Evolutionary conservation across 257 asterid genomes (phyloP).

Genomic region (Gardenia jasminoides): DNA sequence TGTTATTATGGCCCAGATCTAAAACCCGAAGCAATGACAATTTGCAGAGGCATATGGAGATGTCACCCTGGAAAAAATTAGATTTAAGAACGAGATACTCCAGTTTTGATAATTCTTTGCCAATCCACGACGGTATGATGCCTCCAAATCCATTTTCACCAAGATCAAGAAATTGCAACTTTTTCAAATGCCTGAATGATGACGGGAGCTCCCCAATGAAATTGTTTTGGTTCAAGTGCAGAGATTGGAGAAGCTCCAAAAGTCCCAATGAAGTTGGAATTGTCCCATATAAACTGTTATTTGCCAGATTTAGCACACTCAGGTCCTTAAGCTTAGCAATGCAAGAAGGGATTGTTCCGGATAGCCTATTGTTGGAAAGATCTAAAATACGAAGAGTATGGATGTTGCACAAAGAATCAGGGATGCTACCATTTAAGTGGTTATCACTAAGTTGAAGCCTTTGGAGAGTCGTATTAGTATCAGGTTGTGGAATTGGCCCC

Average conservation of each 20-base stretch:
- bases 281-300: constrained; percentile 19
- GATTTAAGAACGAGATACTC: constrained; percentile 16
- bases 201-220: not conserved
- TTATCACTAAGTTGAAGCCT: constrained; percentile 11
- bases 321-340: constrained; percentile 6
- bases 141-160: no score
- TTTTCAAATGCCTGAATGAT: not conserved
- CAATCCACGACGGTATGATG: constrained; percentile 22
- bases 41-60: constrained; percentile 21
- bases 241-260: constrained; percentile 9
- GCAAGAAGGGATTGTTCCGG: constrained; percentile 24
- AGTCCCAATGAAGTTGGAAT: constrained; percentile 27
- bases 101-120: constrained; percentile 8
- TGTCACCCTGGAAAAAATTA: constrained; percentile 26
- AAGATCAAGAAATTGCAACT: no score
- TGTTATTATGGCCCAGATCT: constrained; percentile 23
- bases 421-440: constrained; percentile 8
- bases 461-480: not conserved
- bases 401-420: not conserved
- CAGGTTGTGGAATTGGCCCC: constrained; percentile 4
- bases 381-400: no score
- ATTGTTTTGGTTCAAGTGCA: constrained; percentile 28
- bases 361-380: constrained; percentile 9
- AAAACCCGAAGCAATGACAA: constrained; percentile 21
- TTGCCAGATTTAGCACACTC: constrained; percentile 2